A percentile compares a stretch with the other conserved stretches of the same genome.
These are phyloP conservation scores for Monilinia vaccinii-corymbosi DNA, from an alignment of 2,329 filamentous ascomycete genomes.

Conservation along the genomic window DNA sequence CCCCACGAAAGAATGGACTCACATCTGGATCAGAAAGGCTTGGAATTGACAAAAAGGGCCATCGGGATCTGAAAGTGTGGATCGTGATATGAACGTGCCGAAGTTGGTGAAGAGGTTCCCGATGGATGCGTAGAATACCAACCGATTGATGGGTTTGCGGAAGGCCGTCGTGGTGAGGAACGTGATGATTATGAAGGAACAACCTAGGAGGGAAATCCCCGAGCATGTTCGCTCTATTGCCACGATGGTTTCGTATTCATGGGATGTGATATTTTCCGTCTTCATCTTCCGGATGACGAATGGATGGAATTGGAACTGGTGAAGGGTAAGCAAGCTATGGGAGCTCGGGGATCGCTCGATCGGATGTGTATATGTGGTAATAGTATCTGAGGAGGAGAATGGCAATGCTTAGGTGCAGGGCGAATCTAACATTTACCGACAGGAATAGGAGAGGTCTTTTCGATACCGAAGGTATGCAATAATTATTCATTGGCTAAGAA, in stretches of 20 bases:
- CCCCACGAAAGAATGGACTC: constrained; percentile 25
- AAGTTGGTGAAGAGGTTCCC: constrained; percentile 47
- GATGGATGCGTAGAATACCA: constrained; percentile 49
- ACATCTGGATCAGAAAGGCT: constrained; percentile 77
- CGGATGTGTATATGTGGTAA: not conserved
- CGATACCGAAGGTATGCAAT: not conserved
- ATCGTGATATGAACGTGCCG: constrained; percentile 39
- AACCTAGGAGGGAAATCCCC: constrained; percentile 41
- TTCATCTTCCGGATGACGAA: not conserved
- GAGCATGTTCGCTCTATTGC: constrained; percentile 32
- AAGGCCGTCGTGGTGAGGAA: constrained; percentile 41
- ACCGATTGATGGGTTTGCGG: constrained; percentile 48
- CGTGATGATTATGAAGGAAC: constrained; percentile 43
- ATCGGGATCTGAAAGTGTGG: constrained; percentile 16
- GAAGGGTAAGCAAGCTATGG: too few species aligned
- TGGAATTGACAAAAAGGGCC: constrained; percentile 54
- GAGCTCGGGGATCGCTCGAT: too few species aligned
- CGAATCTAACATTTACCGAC: not conserved
- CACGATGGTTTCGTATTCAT: not conserved
- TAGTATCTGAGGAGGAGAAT: not conserved
- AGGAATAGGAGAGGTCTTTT: not conserved
- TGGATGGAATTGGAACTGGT: not conserved
- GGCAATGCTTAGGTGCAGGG: not conserved
- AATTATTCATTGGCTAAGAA: not conserved
- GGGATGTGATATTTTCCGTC: not conserved